Conservation (phyloP, 371 early-diverging fungal genomes). For the Phascolomyces articulosus region DNA sequence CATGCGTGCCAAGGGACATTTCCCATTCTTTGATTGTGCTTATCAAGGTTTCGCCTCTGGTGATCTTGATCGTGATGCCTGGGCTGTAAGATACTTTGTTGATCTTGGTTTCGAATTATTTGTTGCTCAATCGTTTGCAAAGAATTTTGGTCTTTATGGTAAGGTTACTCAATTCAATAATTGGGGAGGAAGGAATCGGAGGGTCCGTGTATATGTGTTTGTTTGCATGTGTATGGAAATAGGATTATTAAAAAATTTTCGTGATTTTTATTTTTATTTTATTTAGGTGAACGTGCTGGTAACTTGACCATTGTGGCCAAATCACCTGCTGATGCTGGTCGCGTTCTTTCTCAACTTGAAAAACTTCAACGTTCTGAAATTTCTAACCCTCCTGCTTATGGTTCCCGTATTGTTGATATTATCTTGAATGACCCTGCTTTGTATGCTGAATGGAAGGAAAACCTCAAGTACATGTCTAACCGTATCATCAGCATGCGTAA, state of each 20-base stretch:
- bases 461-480: conserved; percentile 82
- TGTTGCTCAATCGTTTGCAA: conserved; percentile 90
- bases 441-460: conserved; percentile 83
- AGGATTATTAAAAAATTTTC: too few species aligned
- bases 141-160: conserved; percentile 97
- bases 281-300: conserved; percentile 85
- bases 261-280: neutral
- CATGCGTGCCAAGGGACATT: conserved; percentile 72
- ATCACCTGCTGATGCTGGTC: conserved; percentile 48
- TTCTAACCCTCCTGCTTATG: conserved; percentile 90
- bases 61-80: conserved; percentile 88
- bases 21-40: conserved; percentile 96
- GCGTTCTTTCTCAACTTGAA: conserved; percentile 83
- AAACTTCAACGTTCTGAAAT: conserved; percentile 82
- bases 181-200: neutral
- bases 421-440: conserved; percentile 83
- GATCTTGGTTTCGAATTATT: conserved; percentile 89
- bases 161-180: conserved; percentile 12
- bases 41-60: conserved; percentile 98
- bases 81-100: conserved; percentile 91
- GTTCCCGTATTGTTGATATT: conserved; percentile 84
- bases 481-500: conserved; percentile 91
- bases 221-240: neutral
- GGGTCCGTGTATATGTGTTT: too few species aligned
- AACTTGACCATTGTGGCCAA: conserved; percentile 78